phyloP scores from a whole-genome alignment of 169 alveolate species.

The Perkinsus chesapeaki region DNA sequence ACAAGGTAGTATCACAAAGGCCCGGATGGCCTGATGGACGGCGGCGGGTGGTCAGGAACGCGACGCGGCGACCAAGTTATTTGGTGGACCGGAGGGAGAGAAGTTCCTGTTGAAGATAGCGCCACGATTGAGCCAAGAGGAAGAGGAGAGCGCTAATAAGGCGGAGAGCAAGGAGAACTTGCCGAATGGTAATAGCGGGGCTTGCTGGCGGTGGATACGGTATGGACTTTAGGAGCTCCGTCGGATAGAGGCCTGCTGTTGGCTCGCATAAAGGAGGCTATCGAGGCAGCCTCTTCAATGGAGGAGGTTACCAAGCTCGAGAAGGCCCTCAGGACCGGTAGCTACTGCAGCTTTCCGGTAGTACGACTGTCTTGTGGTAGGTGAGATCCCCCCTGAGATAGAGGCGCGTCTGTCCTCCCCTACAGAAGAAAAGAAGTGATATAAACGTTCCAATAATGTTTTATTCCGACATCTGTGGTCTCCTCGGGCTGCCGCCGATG shows the following conservation, averaged over 20 bases:
- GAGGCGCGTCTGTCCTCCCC: not conserved
- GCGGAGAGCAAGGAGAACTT: not conserved
- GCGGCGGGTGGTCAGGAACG: not conserved
- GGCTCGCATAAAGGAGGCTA: not conserved
- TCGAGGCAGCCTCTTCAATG: not conserved
- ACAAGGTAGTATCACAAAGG: not conserved
- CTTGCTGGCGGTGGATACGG: not conserved
- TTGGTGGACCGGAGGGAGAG: not conserved
- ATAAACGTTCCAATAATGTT: not conserved
- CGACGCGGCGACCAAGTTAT: not conserved
- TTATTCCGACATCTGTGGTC: not conserved
- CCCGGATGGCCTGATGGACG: not conserved
- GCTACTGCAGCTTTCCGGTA: not conserved
- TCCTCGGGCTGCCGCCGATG: not conserved
- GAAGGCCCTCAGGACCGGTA: not conserved
- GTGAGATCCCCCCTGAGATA: not conserved
- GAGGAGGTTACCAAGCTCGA: not conserved
- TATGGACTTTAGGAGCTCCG: not conserved
- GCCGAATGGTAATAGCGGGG: not conserved
- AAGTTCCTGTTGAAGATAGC: not conserved
- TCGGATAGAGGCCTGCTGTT: not conserved
- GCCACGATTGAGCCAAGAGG: not conserved
- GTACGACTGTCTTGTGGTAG: not conserved
- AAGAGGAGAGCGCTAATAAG: not conserved
- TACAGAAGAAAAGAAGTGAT: not conserved